These are phyloP conservation scores for Oropetium thomaeum DNA, from an alignment of 176 grass and related monocot species.

Conservation along the genomic window DNA sequence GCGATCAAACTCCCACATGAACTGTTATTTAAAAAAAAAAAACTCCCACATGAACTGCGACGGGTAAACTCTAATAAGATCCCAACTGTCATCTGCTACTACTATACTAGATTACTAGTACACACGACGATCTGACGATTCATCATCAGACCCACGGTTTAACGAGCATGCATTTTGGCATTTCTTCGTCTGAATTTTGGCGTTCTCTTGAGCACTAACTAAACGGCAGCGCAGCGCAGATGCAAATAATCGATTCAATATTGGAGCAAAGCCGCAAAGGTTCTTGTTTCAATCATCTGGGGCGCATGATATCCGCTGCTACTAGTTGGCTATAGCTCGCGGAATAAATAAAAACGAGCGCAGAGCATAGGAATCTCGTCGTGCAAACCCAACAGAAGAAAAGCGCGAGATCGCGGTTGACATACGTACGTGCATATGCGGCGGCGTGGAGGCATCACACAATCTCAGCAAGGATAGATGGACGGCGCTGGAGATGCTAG, in stretches of 20 bases:
- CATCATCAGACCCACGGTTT: background rate
- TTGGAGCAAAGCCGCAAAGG: slow-evolving; percentile 20
- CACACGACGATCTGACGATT: background rate
- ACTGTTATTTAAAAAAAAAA: no score
- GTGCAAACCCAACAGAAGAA: slow-evolving; percentile 1
- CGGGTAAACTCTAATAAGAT: background rate
- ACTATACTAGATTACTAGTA: no score
- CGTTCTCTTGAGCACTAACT: slow-evolving; percentile 6
- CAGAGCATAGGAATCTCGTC: slow-evolving; percentile 27
- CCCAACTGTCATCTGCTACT: slow-evolving; percentile 21
- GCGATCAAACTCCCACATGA: background rate
- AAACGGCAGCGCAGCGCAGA: background rate
- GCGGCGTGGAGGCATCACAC: background rate
- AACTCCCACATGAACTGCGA: no score
- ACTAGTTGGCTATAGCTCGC: no score
- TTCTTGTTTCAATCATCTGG: background rate
- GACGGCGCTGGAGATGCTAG: slow-evolving; percentile 40
- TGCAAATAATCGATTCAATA: background rate
- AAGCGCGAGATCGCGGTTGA: slow-evolving; percentile 20
- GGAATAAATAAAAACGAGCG: background rate
- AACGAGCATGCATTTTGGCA: background rate
- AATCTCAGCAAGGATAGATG: slow-evolving; percentile 39
- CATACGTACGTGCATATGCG: background rate
- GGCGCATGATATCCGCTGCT: no score
- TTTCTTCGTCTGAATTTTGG: background rate